Conservation (phyloP, 2,329 filamentous ascomycete genomes). For the Falciphora oryzae region DNA sequence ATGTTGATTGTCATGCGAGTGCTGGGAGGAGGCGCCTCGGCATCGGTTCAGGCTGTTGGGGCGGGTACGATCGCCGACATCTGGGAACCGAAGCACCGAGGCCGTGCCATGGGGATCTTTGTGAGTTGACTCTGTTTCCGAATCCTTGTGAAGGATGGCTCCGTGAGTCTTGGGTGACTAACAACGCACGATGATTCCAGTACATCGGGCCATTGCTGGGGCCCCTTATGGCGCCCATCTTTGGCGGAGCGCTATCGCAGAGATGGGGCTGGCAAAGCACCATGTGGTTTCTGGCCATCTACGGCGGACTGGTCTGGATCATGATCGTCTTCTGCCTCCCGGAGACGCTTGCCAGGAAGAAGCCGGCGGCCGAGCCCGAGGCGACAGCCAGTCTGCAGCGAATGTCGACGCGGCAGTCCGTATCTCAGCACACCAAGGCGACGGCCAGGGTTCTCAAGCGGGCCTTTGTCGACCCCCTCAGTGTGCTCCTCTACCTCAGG, state of each 20-base stretch:
- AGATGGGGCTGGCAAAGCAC: constrained; percentile 68
- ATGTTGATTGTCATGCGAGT: constrained; percentile 77
- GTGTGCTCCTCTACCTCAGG: constrained; percentile 63
- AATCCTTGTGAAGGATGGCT: no score
- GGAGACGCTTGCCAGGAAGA: constrained; percentile 51
- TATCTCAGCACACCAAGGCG: constrained; percentile 50
- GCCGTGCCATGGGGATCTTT: constrained; percentile 75
- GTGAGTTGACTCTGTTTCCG: not conserved
- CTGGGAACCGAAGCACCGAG: constrained; percentile 68
- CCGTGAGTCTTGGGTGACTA: no score
- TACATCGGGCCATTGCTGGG: constrained; percentile 74
- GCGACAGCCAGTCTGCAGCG: constrained; percentile 31
- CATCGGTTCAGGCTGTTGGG: constrained; percentile 76
- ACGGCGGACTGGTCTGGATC: constrained; percentile 53
- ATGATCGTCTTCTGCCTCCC: constrained; percentile 57
- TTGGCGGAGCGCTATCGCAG: constrained; percentile 68
- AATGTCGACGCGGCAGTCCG: constrained; percentile 52
- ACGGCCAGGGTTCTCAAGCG: constrained; percentile 49
- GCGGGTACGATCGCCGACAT: constrained; percentile 79
- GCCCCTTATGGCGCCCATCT: constrained; percentile 68
- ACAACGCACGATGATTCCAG: constrained; percentile 9
- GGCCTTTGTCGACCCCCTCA: constrained; percentile 65
- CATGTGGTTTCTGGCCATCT: constrained; percentile 71
- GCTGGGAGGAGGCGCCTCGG: constrained; percentile 68
- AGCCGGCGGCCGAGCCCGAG: constrained; percentile 12